These are phyloP conservation scores for Agastache rugosa DNA, from an alignment of 257 asterid species.

Conservation along the genomic window DNA sequence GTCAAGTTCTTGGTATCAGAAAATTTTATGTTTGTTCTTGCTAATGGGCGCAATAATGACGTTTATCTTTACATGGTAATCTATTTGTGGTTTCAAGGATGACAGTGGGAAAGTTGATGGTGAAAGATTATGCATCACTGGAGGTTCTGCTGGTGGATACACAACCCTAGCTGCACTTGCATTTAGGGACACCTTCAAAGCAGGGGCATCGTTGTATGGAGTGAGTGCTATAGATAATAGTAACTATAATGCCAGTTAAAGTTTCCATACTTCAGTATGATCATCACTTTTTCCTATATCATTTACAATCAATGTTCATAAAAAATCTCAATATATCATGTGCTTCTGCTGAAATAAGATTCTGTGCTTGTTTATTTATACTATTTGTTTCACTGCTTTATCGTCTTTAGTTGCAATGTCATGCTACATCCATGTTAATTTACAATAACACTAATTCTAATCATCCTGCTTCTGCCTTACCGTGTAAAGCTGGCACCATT, in stretches of 20 bases:
- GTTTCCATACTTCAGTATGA: neutral
- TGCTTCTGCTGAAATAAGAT: constrained; percentile 14
- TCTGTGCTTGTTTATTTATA: neutral
- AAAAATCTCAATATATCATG: neutral
- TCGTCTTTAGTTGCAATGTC: neutral
- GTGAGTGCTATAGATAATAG: constrained; percentile 56
- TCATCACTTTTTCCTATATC: neutral
- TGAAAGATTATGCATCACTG: constrained; percentile 83
- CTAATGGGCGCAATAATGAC: constrained; percentile 12
- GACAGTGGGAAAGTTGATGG: constrained; percentile 86
- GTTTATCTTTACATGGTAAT: constrained; percentile 21
- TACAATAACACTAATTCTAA: neutral
- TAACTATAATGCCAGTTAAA: neutral
- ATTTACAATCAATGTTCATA: constrained; percentile 1
- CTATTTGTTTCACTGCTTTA: neutral
- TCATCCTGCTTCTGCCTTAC: neutral
- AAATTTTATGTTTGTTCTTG: neutral
- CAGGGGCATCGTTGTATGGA: constrained; percentile 95
- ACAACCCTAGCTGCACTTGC: constrained; percentile 97
- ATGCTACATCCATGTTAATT: neutral
- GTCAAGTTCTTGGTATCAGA: constrained; percentile 81
- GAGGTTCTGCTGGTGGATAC: constrained; percentile 99
- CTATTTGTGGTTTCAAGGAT: constrained; percentile 55
- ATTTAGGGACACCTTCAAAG: constrained; percentile 78
- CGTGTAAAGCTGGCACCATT: neutral